A percentile compares a stretch with the other conserved stretches of the same genome.
These are phyloP conservation scores for Aspergillus sclerotiicarbonarius DNA, from an alignment of 495 filamentous ascomycete species.

Conservation along the genomic window DNA sequence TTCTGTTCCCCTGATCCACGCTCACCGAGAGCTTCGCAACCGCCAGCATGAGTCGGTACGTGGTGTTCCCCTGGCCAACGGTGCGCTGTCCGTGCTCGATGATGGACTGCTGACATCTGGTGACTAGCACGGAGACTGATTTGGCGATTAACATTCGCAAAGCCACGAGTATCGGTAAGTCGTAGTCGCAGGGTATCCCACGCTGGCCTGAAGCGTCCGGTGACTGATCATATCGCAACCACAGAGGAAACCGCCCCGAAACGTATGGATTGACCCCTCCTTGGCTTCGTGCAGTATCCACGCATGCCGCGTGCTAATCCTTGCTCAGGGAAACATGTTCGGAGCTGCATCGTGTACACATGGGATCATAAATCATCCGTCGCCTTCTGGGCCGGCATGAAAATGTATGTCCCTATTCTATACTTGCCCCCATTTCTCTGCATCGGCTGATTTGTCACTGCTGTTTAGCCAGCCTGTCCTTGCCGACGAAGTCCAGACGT, in stretches of 20 bases:
- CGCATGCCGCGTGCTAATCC: background rate
- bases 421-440: background rate
- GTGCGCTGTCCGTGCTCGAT: background rate
- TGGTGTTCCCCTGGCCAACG: conserved; percentile 6
- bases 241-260: conserved; percentile 92
- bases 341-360: conserved; percentile 96
- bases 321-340: conserved; percentile 82
- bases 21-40: conserved; percentile 20
- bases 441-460: conserved; percentile 6
- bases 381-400: conserved; percentile 97
- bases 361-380: conserved; percentile 98
- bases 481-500: conserved; percentile 92
- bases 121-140: conserved; percentile 79
- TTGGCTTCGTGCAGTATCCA: background rate
- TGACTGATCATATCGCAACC: conserved; percentile 29
- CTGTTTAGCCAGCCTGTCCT: conserved; percentile 78
- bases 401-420: conserved; percentile 65
- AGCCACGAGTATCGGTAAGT: conserved; percentile 80
- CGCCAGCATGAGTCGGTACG: conserved; percentile 48
- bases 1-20: conserved; percentile 23
- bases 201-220: conserved; percentile 5
- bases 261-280: conserved; percentile 50
- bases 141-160: conserved; percentile 95
- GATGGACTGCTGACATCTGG: conserved; percentile 15
- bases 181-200: background rate